Evolutionary conservation across 768 basidiomycete species (phyloP).

Genomic region (Suillus placidus): DNA sequence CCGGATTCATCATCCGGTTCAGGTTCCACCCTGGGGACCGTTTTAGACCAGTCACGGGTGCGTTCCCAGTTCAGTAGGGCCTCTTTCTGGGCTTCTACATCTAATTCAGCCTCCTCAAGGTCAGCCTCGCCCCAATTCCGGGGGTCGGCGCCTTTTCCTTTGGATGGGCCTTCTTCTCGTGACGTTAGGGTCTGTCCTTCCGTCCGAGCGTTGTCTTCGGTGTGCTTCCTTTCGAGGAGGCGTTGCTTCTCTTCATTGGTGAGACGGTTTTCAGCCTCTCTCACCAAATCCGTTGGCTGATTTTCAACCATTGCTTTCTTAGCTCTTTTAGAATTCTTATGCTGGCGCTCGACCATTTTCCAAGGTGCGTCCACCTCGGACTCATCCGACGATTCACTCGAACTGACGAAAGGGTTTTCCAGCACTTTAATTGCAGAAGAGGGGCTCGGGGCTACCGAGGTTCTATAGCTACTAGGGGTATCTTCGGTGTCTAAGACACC

Average conservation of each 20-base stretch:
- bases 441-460: neutral
- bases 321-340: neutral
- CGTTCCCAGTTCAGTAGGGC: neutral
- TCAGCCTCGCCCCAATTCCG: constrained; percentile 21
- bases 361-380: neutral
- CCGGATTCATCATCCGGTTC: too few relatives aligned
- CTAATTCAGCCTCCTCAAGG: constrained; percentile 12
- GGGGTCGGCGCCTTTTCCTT: constrained; percentile 21
- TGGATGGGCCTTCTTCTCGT: neutral
- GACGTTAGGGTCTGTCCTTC: neutral
- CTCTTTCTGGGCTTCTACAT: constrained; percentile 8
- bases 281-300: neutral
- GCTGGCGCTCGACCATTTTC: neutral
- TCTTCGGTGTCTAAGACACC: neutral
- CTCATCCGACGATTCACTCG: neutral
- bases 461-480: neutral
- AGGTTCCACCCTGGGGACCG: too few relatives aligned
- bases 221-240: neutral
- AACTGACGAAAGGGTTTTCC: neutral
- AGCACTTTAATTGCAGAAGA: neutral
- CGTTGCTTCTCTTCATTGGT: neutral
- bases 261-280: neutral
- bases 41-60: neutral
- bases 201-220: rapidly evolving
- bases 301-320: neutral